phyloP scores from a whole-genome alignment of 1,284 basidiomycete species.

The Boletellus deceptivus region DNA sequence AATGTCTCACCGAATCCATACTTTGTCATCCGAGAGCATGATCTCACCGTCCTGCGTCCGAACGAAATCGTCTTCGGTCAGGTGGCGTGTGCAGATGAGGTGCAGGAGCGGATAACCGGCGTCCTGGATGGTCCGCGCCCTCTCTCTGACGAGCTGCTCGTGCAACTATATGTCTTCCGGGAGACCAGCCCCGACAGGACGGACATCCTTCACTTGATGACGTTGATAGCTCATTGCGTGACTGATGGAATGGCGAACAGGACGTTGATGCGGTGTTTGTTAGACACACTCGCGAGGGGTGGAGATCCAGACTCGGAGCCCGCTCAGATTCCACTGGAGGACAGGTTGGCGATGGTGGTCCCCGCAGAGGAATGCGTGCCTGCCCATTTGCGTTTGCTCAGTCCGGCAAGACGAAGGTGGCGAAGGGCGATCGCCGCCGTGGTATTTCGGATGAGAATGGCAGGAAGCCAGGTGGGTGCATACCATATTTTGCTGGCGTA shows the following conservation, averaged over 20 bases:
- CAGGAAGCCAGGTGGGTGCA: constrained; percentile 31
- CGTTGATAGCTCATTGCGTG: constrained; percentile 18
- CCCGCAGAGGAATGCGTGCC: constrained; percentile 41
- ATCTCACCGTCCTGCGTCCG: constrained; percentile 16
- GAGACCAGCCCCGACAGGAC: background rate
- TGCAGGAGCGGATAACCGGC: background rate
- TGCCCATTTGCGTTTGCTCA: constrained; percentile 28
- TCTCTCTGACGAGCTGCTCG: constrained; percentile 23
- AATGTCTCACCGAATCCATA: background rate
- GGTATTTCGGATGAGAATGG: constrained; percentile 35
- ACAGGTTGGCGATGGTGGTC: constrained; percentile 22
- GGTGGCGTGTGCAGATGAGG: constrained; percentile 12
- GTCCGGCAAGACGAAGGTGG: constrained; percentile 44
- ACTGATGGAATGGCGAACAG: constrained; percentile 13
- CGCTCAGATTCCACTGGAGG: constrained; percentile 24
- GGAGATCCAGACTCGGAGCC: background rate
- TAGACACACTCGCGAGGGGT: constrained; percentile 32
- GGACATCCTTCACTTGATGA: constrained; percentile 20
- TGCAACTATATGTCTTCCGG: constrained; percentile 12
- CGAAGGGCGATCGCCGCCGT: constrained; percentile 44
- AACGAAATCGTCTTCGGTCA: constrained; percentile 10
- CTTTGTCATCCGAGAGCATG: constrained; percentile 22
- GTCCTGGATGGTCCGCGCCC: constrained; percentile 11
- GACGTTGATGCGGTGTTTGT: constrained; percentile 33
- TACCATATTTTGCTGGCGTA: background rate